These are phyloP conservation scores for Penicillium olsonii DNA, from an alignment of 2,329 filamentous ascomycete genomes.

Conservation along the genomic window DNA sequence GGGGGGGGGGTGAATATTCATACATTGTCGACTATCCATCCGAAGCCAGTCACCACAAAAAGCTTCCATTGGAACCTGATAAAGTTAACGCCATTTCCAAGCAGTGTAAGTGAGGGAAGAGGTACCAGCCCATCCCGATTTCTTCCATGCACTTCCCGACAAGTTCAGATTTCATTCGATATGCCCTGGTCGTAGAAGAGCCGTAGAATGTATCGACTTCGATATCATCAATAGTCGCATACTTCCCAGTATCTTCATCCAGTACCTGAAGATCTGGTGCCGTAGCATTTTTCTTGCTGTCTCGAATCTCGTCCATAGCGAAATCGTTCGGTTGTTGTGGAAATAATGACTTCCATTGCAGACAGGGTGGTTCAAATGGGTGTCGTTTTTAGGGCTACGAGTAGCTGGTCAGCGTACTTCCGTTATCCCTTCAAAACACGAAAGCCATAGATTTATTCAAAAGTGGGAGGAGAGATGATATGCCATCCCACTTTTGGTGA, in stretches of 20 bases:
- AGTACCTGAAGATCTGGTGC: background rate
- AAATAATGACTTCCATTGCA: background rate
- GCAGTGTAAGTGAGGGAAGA: background rate
- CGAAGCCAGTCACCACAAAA: slow-evolving; percentile 67
- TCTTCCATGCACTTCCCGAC: slow-evolving; percentile 28
- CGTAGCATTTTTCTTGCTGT: slow-evolving; percentile 9
- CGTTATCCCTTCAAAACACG: background rate
- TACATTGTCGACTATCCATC: slow-evolving; percentile 67
- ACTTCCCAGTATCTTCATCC: slow-evolving; percentile 18
- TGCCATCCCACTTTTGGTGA: slow-evolving; percentile 2
- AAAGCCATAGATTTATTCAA: background rate
- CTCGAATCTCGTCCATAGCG: slow-evolving; percentile 22
- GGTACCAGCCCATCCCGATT: slow-evolving; percentile 35
- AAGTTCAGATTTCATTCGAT: slow-evolving; percentile 35
- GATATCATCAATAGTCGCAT: slow-evolving; percentile 28
- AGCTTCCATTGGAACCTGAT: slow-evolving; percentile 57
- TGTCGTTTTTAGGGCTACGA: background rate
- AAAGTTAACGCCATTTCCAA: slow-evolving; percentile 1
- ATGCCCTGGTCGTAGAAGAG: slow-evolving; percentile 32
- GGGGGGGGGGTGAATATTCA: background rate
- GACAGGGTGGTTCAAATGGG: slow-evolving; percentile 7
- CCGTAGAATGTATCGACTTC: slow-evolving; percentile 43
- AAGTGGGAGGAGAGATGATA: background rate
- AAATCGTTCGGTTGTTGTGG: background rate
- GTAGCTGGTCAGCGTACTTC: background rate